Conservation (phyloP, 2,329 filamentous ascomycete species). For the Plenodomus lindquistii region DNA sequence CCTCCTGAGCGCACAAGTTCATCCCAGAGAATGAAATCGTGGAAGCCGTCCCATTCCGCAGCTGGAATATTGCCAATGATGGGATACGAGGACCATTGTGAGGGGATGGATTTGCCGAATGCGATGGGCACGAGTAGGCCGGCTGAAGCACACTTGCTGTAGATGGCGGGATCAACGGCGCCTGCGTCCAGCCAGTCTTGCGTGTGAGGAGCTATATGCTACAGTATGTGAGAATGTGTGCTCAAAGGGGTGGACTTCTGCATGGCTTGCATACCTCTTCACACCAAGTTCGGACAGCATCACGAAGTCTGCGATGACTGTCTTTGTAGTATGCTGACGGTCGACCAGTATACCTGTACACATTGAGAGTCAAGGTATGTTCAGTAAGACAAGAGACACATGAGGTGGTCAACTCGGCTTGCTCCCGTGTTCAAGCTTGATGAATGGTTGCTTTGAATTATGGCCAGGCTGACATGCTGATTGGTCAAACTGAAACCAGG, state of each 20-base stretch:
- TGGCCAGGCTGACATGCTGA: too few relatives aligned
- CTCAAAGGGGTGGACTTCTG: neutral
- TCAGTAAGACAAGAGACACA: too few relatives aligned
- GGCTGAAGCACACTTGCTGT: constrained; percentile 31
- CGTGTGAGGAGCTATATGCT: constrained; percentile 31
- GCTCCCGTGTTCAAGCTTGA: too few relatives aligned
- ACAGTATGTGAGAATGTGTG: neutral
- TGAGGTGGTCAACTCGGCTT: too few relatives aligned
- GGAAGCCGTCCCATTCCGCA: constrained; percentile 44
- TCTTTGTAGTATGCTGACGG: constrained; percentile 41
- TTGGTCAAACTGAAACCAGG: too few relatives aligned
- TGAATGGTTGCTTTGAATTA: too few relatives aligned
- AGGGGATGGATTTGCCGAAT: constrained; percentile 33
- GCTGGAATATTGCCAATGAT: constrained; percentile 57
- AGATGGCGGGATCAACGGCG: constrained; percentile 27
- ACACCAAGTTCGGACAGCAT: constrained; percentile 35
- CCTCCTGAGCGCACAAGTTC: constrained; percentile 37
- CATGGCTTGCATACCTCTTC: constrained; percentile 23
- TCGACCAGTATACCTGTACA: constrained; percentile 34
- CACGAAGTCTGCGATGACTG: constrained; percentile 30
- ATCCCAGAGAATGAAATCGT: constrained; percentile 44
- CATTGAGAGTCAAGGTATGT: too few relatives aligned
- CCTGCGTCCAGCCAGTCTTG: constrained; percentile 34
- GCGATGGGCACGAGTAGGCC: constrained; percentile 38
- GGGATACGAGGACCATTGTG: constrained; percentile 29